Conservation (phyloP, 2,329 filamentous ascomycete genomes). For the Fusarium sp. region DNA sequence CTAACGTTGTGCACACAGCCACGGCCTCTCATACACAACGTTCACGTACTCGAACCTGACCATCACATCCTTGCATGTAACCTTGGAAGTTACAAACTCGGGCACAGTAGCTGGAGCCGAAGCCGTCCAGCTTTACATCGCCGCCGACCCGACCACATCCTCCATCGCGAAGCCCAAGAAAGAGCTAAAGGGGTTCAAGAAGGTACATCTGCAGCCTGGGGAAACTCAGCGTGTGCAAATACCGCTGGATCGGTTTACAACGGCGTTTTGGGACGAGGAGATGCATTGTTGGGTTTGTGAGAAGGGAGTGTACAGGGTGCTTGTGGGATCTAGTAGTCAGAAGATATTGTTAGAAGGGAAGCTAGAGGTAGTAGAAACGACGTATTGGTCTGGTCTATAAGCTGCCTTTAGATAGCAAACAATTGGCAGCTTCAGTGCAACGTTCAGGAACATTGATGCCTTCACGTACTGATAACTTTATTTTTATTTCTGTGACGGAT, state of each 20-base stretch:
- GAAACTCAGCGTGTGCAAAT: not conserved
- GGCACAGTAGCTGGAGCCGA: not conserved
- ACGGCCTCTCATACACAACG: slow-evolving; percentile 12
- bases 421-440: not conserved
- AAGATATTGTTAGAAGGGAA: not conserved
- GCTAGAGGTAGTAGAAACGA: not conserved
- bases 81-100: not conserved
- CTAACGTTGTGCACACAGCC: not conserved
- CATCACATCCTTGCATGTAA: not conserved
- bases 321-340: slow-evolving; percentile 6
- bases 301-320: slow-evolving; percentile 1
- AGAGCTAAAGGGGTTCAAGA: slow-evolving; percentile 18
- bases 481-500: not conserved
- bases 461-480: not conserved
- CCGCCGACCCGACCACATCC: not conserved
- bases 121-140: slow-evolving; percentile 7
- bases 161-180: slow-evolving; percentile 1
- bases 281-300: slow-evolving; percentile 6
- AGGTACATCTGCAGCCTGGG: not conserved
- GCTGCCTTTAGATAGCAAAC: not conserved
- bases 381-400: not conserved
- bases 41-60: not conserved
- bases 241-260: not conserved
- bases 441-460: not conserved
- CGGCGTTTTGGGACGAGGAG: slow-evolving; percentile 11